Evolutionary conservation across 169 alveolate species (phyloP).

Genomic region (Plasmodium chabaudi): DNA sequence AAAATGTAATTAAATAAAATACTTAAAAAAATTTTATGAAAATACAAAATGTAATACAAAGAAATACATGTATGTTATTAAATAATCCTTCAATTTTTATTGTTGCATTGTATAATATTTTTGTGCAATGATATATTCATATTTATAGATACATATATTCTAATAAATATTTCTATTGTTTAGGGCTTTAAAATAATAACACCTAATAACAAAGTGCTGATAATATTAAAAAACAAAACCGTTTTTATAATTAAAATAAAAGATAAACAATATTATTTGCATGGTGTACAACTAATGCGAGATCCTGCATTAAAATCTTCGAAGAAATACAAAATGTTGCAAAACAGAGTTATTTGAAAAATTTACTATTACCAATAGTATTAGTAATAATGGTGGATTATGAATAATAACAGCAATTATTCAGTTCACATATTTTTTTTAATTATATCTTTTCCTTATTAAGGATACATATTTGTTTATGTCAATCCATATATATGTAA

Average conservation of each 20-base stretch:
- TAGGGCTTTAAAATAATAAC: slow-evolving; percentile 72
- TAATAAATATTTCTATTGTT: slow-evolving; percentile 2
- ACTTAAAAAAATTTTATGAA: background rate
- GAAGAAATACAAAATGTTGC: slow-evolving; percentile 51
- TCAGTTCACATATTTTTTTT: too few species aligned
- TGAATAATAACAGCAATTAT: too few species aligned
- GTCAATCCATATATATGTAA: too few species aligned
- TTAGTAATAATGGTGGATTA: background rate
- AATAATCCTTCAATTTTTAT: too few species aligned
- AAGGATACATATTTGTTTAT: too few species aligned
- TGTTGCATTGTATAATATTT: background rate
- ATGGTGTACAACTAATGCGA: slow-evolving; percentile 66
- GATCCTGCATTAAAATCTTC: slow-evolving; percentile 75
- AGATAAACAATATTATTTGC: slow-evolving; percentile 48
- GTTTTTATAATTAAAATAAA: slow-evolving; percentile 59
- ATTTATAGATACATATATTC: background rate
- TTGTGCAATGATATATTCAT: background rate
- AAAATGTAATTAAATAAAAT: slow-evolving; percentile 35
- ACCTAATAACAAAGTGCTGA: slow-evolving; percentile 47
- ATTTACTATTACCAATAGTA: background rate
- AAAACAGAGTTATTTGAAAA: slow-evolving; percentile 46
- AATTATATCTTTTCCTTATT: too few species aligned
- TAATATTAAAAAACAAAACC: slow-evolving; percentile 62
- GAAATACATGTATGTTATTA: background rate
- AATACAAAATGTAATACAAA: background rate